Base-by-base conservation (phyloP, 2,329 filamentous ascomycete genomes). In the Lachnellula cervina region DNA sequence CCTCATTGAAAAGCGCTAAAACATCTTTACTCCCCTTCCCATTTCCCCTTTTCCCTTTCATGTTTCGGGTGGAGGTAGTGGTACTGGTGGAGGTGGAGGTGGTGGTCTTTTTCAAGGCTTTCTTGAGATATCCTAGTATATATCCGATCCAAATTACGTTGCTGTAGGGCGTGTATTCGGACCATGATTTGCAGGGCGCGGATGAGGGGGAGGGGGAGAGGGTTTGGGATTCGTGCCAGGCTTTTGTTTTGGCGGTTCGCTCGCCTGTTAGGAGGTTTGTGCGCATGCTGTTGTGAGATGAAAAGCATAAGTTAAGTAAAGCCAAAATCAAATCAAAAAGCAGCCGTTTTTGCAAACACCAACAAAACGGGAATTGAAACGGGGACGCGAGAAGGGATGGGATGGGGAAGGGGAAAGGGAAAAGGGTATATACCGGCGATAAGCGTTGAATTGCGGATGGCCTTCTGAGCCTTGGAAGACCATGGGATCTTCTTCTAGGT, bases 101-200 rank as follows among this genome's bases (percentile, higher is more conserved):
- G n/a, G n/a, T n/a, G n/a, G n/a, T 48, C 14, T 21, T 48, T 16
- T 55, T 55, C 35, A 59, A 62, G 4, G 52, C 23, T 9, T 54
- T 52, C 35, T 54, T 84, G 68, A 67, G 59, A 67, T 83, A 84
- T 37, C 74, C 71, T 62, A 84, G 84, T 5, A 84, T 71, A 59
- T 85, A 86, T 3, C 81, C 79, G 43, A 87, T 74, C 83, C 83
- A 87, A 17, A 87, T 71, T 1, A 86, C 81, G 59, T 87, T 87
- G 4, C 80, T 84, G 67, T 86, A 86, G 0, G 83, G 81, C 28
- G 75, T 75, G 60, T 80, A 78, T 1, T 70, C 73, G 5, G 73
- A 68, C 83, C 83, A 87, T 1, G 74, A 72, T 3, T 55, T 59
- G 14, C 51, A 45, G 38, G 56, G 56, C 19, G 42, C 21, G 21